Evolutionary conservation across 495 filamentous ascomycete genomes (phyloP), one percentile per base, ranked within the genome.

Genomic region (Penicillium steckii): DNA sequence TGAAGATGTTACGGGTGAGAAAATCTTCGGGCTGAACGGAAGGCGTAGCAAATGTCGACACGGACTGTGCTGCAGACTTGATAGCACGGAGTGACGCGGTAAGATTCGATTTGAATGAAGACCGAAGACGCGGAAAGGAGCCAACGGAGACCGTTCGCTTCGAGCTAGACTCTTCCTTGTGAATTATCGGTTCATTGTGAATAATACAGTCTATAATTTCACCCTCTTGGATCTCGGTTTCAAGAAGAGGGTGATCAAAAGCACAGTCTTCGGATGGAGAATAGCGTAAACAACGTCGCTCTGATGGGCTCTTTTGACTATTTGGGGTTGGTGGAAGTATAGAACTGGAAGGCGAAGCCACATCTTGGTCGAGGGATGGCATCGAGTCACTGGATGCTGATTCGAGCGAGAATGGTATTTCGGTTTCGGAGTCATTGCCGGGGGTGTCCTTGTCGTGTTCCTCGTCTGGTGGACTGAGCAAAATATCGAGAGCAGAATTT

Each of bases 81-180:
- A 97, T 81, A 22, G 89, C 90, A 26, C 89, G 83, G 45, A 98
- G 70, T 0, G 94, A 98, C 18, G 93, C 91, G 4, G 92, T 98
- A 13, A 98, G 78, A 57, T 97, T 97, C 2, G 94, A 98, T 60
- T 91, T 95, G 72, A 97, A 91, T 9, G 81, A 83, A 13, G 77
- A 74, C 12, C 65, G 68, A 5, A 76, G 38, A n/a, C 71, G 67
- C n/a, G 72, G 65, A 17, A 75, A 70, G 10, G 66, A 59, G 32
- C 66, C 59, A 33, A 64, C 53, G 10, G 64, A 54, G 10, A 52
- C 53, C 15, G 61, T 44, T 12, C 59, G 56, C 19, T 68, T 71
- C 10, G 62, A 22, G 0, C 60, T 44, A 1, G 38, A 8, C 8
- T 38, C 59, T 15, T 57, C 22, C 44, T 67, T 52, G 22, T 58